Base-by-base conservation (phyloP, 768 basidiomycete genomes). In the Boletus vinaceobasis region DNA sequence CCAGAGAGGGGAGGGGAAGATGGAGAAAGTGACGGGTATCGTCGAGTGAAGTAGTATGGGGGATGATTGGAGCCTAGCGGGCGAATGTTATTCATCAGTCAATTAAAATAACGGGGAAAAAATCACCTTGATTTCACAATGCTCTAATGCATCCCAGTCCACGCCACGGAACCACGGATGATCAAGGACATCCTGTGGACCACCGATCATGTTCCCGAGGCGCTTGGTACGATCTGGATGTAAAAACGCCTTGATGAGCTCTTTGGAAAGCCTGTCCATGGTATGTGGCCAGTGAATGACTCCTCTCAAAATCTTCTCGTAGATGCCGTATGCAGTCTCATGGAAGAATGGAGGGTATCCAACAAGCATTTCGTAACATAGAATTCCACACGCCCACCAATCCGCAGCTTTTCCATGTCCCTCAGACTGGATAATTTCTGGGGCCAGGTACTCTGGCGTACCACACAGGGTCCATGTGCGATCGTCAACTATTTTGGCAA, bases 301-400 rank as follows among this genome's bases (percentile, higher is more conserved):
- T 29, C 91, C 91, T 53, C 81, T 83, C 38, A 99, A 76, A 59
- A 99, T 98, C 75, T 95, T 96, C 75, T 99, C 96, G 71, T 98
- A 98, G 73, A 98, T 98, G 43, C 93, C 95, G 71, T 96, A 90
- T 0, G 95, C 88, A n/a, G 93, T 92, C 70, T 97, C 92, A 67
- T 98, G 94, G 72, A 93, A 98, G 79, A 98, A 99, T 21, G 97
- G 97, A 27, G 96, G 95, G 67, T 96, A 98, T 2, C 97, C 97
- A 32, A 96, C 96, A 42, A 99, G 83, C 94, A 98, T 98, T 71
- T 99, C 97, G 70, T 96, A 99, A 70, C 91, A 93, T 35, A 99
- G 78, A 43, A 98, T 90, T 19, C 97, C 97, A 64, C 94, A 88
- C 9, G 97, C 96, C 97, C 97, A 99, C 94, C 94, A 99, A 69